Evolutionary conservation across 768 basidiomycete species (phyloP).

Genomic region (Pleurotus eryngii): DNA sequence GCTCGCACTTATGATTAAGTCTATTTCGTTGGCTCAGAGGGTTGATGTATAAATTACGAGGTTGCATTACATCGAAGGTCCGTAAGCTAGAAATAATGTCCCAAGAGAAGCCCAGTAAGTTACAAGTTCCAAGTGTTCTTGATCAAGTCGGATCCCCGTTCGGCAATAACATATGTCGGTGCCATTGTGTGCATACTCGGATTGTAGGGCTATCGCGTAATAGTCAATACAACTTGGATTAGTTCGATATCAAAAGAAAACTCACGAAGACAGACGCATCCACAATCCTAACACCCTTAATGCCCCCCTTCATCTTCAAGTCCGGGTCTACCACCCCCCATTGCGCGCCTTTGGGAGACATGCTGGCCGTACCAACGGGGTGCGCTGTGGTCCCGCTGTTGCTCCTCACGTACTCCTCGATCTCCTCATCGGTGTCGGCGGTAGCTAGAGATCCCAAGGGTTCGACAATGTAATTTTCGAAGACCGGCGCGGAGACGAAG

Average conservation of each 20-base stretch:
- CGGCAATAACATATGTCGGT: background rate
- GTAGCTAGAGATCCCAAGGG: conserved; percentile 16
- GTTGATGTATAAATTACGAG: too few relatives aligned
- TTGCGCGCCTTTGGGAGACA: conserved; percentile 23
- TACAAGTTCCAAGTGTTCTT: background rate
- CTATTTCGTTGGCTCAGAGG: too few relatives aligned
- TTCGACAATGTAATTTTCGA: conserved; percentile 22
- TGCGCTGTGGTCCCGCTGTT: conserved; percentile 19
- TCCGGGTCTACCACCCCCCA: conserved; percentile 33
- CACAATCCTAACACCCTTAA: conserved; percentile 30
- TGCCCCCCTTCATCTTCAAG: conserved; percentile 27
- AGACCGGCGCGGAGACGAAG: conserved; percentile 24
- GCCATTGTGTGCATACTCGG: background rate
- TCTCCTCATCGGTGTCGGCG: conserved; percentile 21
- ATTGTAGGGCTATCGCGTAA: background rate
- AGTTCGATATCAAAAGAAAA: background rate
- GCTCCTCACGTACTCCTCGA: conserved; percentile 20
- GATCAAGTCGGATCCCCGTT: background rate
- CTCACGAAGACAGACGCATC: conserved; percentile 37
- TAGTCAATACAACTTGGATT: background rate
- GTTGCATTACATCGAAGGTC: too few relatives aligned
- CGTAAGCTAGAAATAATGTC: too few relatives aligned
- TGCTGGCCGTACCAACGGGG: conserved; percentile 24
- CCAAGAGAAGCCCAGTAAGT: too few relatives aligned
- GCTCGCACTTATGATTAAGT: too few relatives aligned